phyloP scores from a whole-genome alignment of 148 eudicot genomes.

The Talinum fruticosum region DNA sequence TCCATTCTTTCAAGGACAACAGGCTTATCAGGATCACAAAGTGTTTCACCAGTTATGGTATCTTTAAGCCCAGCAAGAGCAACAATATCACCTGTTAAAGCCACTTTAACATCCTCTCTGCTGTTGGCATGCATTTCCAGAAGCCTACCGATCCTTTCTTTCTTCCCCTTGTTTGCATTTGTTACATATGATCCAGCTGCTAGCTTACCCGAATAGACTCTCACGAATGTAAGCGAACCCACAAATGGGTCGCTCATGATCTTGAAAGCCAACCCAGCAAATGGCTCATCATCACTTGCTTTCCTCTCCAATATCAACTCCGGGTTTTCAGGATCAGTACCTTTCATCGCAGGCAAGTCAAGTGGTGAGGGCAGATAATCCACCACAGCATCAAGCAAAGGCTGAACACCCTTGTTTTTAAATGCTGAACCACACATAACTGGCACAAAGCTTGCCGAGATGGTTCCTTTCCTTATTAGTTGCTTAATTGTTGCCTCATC shows the following conservation, averaged over 20 bases:
- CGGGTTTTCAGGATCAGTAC: constrained; percentile 89
- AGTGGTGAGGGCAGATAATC: constrained; percentile 93
- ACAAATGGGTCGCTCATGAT: constrained; percentile 96
- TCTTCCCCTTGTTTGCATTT: constrained; percentile 93
- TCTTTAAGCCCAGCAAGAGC: constrained; percentile 97
- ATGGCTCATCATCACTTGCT: constrained; percentile 85
- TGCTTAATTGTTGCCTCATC: constrained; percentile 81
- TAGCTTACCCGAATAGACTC: constrained; percentile 87
- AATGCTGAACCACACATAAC: constrained; percentile 95
- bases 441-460: constrained; percentile 68
- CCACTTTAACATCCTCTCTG: constrained; percentile 86
- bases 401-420: constrained; percentile 97
- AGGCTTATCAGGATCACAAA: constrained; percentile 74
- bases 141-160: constrained; percentile 93
- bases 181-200: constrained; percentile 83
- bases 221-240: constrained; percentile 92
- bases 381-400: constrained; percentile 96
- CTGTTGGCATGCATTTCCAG: constrained; percentile 99
- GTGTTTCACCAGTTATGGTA: constrained; percentile 94
- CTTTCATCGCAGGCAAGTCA: constrained; percentile 87
- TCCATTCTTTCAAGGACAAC: constrained; percentile 94
- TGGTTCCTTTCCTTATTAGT: constrained; percentile 77
- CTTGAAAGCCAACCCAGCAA: constrained; percentile 92
- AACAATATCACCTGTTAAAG: constrained; percentile 85
- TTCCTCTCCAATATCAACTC: constrained; percentile 60